These are phyloP conservation scores for Petunia secreta DNA, from an alignment of 257 asterid species.

Conservation along the genomic window DNA sequence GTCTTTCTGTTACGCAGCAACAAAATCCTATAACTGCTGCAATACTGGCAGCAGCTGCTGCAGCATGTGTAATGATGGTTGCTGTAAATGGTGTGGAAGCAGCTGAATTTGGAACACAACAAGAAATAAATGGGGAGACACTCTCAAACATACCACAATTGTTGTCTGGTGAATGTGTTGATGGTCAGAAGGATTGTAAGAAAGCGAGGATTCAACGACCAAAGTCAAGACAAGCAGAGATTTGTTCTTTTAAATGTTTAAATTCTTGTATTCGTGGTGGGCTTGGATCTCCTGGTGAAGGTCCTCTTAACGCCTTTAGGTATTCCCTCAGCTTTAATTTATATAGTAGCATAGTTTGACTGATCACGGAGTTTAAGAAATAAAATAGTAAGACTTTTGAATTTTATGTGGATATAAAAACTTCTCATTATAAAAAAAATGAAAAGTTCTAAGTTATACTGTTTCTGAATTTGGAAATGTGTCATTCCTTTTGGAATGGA, in stretches of 20 bases:
- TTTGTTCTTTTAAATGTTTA: slow-evolving; percentile 72
- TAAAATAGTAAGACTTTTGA: too few relatives aligned
- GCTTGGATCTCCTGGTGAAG: slow-evolving; percentile 90
- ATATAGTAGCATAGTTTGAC: too few relatives aligned
- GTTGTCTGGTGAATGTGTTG: slow-evolving; percentile 60
- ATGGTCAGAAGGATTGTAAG: slow-evolving; percentile 57
- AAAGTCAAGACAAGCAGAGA: slow-evolving; percentile 80
- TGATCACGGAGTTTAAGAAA: too few relatives aligned
- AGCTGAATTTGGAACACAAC: slow-evolving; percentile 42
- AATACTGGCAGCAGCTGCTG: background rate
- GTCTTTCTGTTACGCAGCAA: background rate
- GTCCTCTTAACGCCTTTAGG: slow-evolving; percentile 84
- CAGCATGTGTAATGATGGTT: slow-evolving; percentile 12
- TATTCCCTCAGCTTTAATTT: slow-evolving; percentile 18
- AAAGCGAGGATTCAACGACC: slow-evolving; percentile 78
- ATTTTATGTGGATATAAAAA: too few relatives aligned
- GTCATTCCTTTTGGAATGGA: too few relatives aligned
- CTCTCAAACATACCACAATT: slow-evolving; percentile 78
- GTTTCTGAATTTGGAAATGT: too few relatives aligned
- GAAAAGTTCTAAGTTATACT: too few relatives aligned
- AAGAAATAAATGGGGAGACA: slow-evolving; percentile 55
- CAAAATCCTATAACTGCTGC: slow-evolving; percentile 8
- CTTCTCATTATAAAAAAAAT: too few relatives aligned
- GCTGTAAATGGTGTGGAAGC: slow-evolving; percentile 33
- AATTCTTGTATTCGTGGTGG: slow-evolving; percentile 87